Evolutionary conservation across 208 protist genomes (phyloP), one percentile per base, ranked within the genome.

Genomic region (Zelonia costaricensis): DNA sequence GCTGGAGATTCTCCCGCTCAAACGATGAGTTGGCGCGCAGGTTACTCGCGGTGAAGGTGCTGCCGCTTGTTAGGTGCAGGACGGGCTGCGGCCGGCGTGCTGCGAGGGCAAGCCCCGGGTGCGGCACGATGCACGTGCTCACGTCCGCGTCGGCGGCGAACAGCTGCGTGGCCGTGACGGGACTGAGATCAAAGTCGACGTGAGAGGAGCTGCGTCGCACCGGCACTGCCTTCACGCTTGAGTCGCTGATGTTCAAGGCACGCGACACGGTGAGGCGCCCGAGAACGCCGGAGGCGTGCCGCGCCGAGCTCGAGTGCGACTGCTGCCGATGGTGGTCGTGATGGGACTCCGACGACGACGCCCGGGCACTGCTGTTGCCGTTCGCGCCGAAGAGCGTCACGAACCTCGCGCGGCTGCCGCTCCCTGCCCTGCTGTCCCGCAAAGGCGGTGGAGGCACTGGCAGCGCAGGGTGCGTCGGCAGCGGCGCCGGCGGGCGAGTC

Each of bases 31-130:
- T 66, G 40, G 66, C 57, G 28, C 66, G 66, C 33, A 73, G 22
- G 44, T 73, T 73, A 35, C 56, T 73, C 13, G 66, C 66, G 2
- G 66, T 73, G 20, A 73, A 73, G 27, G 66, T 69, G 61, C 60
- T 74, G 3, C 68, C 61, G 40, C 61, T 69, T 31, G 63, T 49
- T 6, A 63, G 42, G 12, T 69, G 58, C 18, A 74, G 68, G 16
- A 62, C 54, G 2, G 58, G 68, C 43, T 62, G 60, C 31, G 53
- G 15, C 13, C 60, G 47, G 23, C 61, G 64, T 20, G 54, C 42
- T 28, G 46, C 35, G 46, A 46, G 28, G 31, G 46, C 15, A 3
- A 62, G 3, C 5, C 9, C 42, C 0, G 48, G 28, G 25, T 63
- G 64, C 15, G 64, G 55, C 20, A 59, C 47, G 6, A 51, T 8